These are phyloP conservation scores for Capronia americana DNA, from an alignment of 2,329 filamentous ascomycete genomes.

Conservation along the genomic window DNA sequence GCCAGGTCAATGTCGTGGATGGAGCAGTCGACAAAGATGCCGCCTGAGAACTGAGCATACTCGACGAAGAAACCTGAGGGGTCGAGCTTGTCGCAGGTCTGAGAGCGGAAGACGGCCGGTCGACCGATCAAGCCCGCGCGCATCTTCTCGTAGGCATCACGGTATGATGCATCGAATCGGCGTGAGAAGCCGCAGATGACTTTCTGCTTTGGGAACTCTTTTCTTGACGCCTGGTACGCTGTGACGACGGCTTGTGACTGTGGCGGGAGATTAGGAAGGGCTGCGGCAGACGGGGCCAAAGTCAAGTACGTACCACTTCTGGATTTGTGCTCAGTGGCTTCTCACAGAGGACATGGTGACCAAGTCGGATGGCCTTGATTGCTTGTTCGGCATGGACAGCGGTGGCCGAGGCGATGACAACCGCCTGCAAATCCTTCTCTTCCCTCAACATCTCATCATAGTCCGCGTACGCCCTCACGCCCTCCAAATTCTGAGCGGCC, in stretches of 20 bases:
- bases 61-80: conserved; percentile 71
- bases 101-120: conserved; percentile 66
- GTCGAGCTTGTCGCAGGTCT: conserved; percentile 72
- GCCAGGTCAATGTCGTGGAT: conserved; percentile 74
- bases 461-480: conserved; percentile 60
- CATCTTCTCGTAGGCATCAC: conserved; percentile 63
- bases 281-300: not conserved
- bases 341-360: conserved; percentile 65
- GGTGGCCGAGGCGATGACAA: conserved; percentile 63
- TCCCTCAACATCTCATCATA: conserved; percentile 65
- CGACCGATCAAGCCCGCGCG: conserved; percentile 63
- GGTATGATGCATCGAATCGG: conserved; percentile 71
- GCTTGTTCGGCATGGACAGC: conserved; percentile 64
- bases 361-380: conserved; percentile 62
- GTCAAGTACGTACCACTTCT: conserved; percentile 59
- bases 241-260: conserved; percentile 67
- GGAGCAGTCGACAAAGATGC: conserved; percentile 74
- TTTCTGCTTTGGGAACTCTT: conserved; percentile 64
- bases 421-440: conserved; percentile 58
- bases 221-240: conserved; percentile 50
- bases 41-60: conserved; percentile 69
- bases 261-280: not conserved
- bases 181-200: conserved; percentile 72
- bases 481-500: conserved; percentile 59
- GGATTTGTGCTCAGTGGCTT: conserved; percentile 62